phyloP scores from a whole-genome alignment of 192 early-diverging fungal species.

The Allomyces arbusculus region DNA sequence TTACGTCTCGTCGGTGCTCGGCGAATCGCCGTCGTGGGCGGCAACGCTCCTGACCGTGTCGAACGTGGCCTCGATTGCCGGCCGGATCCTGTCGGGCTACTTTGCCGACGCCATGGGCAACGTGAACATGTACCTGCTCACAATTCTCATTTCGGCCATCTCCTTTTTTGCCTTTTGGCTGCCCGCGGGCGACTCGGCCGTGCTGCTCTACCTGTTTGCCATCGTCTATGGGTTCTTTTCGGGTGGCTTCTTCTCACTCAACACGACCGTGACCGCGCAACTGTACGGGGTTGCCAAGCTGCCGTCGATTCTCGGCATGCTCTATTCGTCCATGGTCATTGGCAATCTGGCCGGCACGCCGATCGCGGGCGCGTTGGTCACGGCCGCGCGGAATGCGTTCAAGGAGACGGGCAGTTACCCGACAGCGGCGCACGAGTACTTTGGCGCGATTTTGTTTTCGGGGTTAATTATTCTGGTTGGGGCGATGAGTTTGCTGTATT shows the following conservation, averaged over 20 bases:
- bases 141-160: slow-evolving; percentile 12
- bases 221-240: slow-evolving; percentile 17
- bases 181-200: slow-evolving; percentile 8
- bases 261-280: slow-evolving; percentile 14
- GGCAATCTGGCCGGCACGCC: slow-evolving; percentile 16
- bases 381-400: no score
- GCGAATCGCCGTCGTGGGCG: neutral
- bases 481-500: no score
- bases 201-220: slow-evolving; percentile 8
- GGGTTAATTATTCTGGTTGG: no score
- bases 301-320: slow-evolving; percentile 18
- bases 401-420: no score
- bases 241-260: slow-evolving; percentile 16
- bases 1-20: neutral
- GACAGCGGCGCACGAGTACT: no score
- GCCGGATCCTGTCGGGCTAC: slow-evolving; percentile 15
- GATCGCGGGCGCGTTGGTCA: slow-evolving; percentile 17
- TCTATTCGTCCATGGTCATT: slow-evolving; percentile 19
- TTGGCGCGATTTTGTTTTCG: no score
- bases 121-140: slow-evolving; percentile 14
- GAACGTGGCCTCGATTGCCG: slow-evolving; percentile 19
- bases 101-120: slow-evolving; percentile 15
- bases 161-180: slow-evolving; percentile 23
- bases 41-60: slow-evolving; percentile 13
- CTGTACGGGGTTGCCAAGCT: slow-evolving; percentile 14